Conservation (phyloP, 2,329 filamentous ascomycete genomes). For the Emmonsiellopsis sp. region DNA sequence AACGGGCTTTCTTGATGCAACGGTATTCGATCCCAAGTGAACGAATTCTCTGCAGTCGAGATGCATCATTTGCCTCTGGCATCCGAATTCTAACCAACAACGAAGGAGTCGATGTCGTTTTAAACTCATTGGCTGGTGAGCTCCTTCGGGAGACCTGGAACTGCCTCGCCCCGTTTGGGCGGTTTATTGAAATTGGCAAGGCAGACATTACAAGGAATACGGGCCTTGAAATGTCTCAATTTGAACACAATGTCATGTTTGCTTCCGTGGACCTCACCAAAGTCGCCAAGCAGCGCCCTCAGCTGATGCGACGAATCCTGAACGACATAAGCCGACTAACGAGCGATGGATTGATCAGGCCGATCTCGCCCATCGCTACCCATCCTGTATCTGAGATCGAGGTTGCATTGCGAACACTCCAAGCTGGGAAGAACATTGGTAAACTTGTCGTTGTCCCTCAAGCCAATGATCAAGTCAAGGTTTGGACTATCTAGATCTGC, state of each 20-base stretch:
- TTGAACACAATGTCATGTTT: neutral
- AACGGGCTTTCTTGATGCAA: constrained; percentile 11
- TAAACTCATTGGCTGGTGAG: constrained; percentile 13
- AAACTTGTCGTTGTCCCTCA: constrained; percentile 14
- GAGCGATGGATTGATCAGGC: neutral
- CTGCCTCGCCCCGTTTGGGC: constrained; percentile 11
- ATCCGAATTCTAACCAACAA: constrained; percentile 9
- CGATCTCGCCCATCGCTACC: neutral
- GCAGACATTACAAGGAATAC: neutral
- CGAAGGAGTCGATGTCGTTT: constrained; percentile 11
- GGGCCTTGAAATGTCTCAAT: neutral
- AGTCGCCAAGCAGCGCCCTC: neutral
- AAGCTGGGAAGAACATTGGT: constrained; percentile 18
- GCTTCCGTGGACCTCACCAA: neutral
- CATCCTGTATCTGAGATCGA: constrained; percentile 12
- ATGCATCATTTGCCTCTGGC: constrained; percentile 7
- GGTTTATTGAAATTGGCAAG: constrained; percentile 4
- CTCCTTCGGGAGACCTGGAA: constrained; percentile 7
- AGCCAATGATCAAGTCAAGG: constrained; percentile 2
- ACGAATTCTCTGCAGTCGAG: constrained; percentile 9
- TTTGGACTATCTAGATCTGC: neutral
- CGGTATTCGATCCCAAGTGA: constrained; percentile 7
- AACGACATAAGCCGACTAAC: neutral
- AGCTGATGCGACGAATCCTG: neutral
- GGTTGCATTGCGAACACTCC: constrained; percentile 20